Conservation (phyloP, 306 rosid species). For the peach (Prunus persica) region DNA sequence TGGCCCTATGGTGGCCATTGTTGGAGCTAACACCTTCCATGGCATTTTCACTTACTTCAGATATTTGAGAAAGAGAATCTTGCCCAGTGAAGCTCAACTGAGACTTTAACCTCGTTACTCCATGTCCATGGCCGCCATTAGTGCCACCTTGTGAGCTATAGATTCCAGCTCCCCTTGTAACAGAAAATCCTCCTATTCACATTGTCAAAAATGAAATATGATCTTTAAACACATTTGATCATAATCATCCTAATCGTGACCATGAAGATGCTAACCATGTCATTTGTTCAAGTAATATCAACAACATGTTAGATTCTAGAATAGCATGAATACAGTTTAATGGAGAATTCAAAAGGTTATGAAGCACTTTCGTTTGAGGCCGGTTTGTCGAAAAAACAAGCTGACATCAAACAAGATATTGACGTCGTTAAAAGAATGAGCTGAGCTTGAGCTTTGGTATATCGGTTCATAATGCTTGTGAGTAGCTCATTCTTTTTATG, state of each 20-base stretch:
- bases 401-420: too few species aligned
- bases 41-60: slow-evolving; percentile 46
- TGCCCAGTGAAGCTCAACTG: slow-evolving; percentile 84
- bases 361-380: too few species aligned
- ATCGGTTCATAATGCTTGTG: too few species aligned
- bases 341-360: neutral
- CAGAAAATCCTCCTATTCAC: slow-evolving; percentile 61
- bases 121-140: slow-evolving; percentile 36
- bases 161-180: slow-evolving; percentile 63
- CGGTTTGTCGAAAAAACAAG: too few species aligned
- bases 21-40: slow-evolving; percentile 42
- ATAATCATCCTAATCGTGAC: neutral
- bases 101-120: slow-evolving; percentile 57
- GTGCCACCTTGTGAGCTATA: slow-evolving; percentile 49
- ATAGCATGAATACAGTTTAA: neutral
- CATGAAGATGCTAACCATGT: neutral
- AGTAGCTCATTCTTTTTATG: too few species aligned
- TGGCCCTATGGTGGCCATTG: slow-evolving; percentile 30
- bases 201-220: neutral
- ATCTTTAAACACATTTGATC: neutral
- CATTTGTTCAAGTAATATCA: neutral
- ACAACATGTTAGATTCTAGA: neutral
- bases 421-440: too few species aligned
- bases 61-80: slow-evolving; percentile 69
- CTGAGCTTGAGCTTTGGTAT: too few species aligned